Conservation (phyloP, 805 yeast genomes). For the Diddensiella santjacobensis region DNA sequence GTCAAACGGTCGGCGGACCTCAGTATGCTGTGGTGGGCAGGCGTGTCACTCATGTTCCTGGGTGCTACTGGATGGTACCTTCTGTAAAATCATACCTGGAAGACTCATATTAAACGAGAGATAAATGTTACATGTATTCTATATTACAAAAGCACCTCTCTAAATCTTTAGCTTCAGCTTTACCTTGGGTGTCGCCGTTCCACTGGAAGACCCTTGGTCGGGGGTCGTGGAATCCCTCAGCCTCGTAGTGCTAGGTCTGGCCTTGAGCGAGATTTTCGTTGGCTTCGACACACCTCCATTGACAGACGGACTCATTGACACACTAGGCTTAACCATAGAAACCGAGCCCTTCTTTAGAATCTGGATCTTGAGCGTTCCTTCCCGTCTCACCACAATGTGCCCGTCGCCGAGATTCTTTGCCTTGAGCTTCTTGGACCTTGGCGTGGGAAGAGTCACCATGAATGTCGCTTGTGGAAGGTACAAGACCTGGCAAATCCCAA, state of each 20-base stretch:
- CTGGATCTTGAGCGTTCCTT: conserved; percentile 4
- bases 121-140: background rate
- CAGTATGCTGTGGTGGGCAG: conserved; percentile 38
- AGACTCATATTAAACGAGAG: background rate
- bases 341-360: background rate
- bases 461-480: conserved; percentile 59
- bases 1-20: conserved; percentile 21
- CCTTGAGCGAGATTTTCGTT: background rate
- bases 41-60: conserved; percentile 34
- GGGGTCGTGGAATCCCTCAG: background rate
- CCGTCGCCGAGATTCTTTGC: conserved; percentile 54
- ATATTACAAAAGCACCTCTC: too few species aligned
- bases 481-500: conserved; percentile 62
- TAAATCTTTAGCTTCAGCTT: conserved; percentile 9
- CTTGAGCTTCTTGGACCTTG: conserved; percentile 62
- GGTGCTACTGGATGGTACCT: conserved; percentile 38
- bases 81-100: conserved; percentile 3
- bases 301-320: background rate
- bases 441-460: conserved; percentile 60
- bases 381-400: conserved; percentile 48
- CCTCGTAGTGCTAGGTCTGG: background rate
- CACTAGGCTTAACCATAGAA: background rate
- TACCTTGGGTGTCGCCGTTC: conserved; percentile 1
- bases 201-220: background rate
- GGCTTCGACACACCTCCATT: conserved; percentile 1